A percentile compares a stretch with the other conserved stretches of the same genome.
phyloP scores from a whole-genome alignment of 129 eudicot species.

The Apium graveolens region DNA sequence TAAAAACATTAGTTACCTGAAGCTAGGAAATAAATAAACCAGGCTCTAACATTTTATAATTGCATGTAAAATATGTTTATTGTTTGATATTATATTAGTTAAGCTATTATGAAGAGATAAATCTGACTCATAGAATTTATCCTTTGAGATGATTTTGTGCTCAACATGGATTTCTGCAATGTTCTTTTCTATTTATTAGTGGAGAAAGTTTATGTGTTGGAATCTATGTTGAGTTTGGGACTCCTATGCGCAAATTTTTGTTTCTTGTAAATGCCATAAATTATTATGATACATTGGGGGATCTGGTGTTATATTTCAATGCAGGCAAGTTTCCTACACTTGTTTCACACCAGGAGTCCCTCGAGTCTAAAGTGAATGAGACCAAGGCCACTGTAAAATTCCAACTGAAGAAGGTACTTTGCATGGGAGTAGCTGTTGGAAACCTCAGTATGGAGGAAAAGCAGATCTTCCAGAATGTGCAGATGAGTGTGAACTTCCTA shows the following conservation, averaged over 20 bases:
- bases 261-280: not conserved
- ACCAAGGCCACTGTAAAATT: too few relatives aligned
- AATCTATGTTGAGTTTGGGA: not conserved
- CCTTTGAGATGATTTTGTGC: not conserved
- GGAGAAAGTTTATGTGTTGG: not conserved
- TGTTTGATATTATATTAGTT: not conserved
- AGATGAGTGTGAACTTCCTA: slow-evolving; percentile 66
- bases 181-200: not conserved
- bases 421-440: too few relatives aligned
- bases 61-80: not conserved
- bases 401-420: too few relatives aligned
- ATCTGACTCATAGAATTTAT: not conserved
- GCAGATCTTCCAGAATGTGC: slow-evolving; percentile 25
- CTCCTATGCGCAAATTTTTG: not conserved
- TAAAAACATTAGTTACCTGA: too few relatives aligned
- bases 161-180: not conserved
- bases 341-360: slow-evolving; percentile 53
- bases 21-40: too few relatives aligned
- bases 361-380: slow-evolving; percentile 44
- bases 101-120: not conserved
- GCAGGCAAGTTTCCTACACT: slow-evolving; percentile 61
- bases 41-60: too few relatives aligned
- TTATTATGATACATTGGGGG: not conserved
- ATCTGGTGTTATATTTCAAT: not conserved
- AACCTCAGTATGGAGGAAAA: too few relatives aligned